Conservation (phyloP, 768 basidiomycete species). For the Lentinula edodes region DNA sequence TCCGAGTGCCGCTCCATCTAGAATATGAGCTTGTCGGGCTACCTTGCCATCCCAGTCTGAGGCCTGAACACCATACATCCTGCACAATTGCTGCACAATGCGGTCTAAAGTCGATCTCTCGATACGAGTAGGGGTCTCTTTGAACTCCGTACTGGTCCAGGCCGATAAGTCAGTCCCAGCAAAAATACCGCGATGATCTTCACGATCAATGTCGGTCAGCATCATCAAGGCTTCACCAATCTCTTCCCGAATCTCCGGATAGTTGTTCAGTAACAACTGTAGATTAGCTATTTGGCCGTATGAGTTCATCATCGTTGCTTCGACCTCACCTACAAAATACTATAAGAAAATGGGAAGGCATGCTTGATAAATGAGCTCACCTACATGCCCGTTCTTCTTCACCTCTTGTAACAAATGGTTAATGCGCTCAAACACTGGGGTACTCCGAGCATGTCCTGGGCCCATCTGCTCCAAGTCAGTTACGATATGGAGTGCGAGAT, state of each 20-base stretch:
- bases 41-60: neutral
- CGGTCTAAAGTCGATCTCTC: neutral
- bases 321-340: conserved; percentile 10
- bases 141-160: neutral
- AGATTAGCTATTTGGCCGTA: conserved; percentile 11
- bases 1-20: neutral
- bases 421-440: conserved; percentile 23
- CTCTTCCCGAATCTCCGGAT: neutral
- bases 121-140: neutral
- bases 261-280: conserved; percentile 9
- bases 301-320: conserved; percentile 11
- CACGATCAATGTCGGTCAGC: conserved; percentile 9
- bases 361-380: conserved; percentile 3
- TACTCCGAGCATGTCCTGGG: conserved; percentile 20
- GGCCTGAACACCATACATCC: neutral
- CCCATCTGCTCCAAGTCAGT: conserved; percentile 16
- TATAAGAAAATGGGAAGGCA: neutral
- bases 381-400: conserved; percentile 18
- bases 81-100: neutral
- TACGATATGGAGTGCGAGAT: conserved; percentile 18
- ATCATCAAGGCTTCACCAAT: conserved; percentile 6
- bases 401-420: conserved; percentile 18
- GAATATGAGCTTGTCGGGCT: neutral
- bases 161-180: neutral
- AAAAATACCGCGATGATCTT: neutral